Percentiles rank a stretch among this genome's conserved stretches.
Evolutionary conservation across 805 yeast genomes (phyloP).

Genomic region (Zygosaccharomyces pseudorouxii): DNA sequence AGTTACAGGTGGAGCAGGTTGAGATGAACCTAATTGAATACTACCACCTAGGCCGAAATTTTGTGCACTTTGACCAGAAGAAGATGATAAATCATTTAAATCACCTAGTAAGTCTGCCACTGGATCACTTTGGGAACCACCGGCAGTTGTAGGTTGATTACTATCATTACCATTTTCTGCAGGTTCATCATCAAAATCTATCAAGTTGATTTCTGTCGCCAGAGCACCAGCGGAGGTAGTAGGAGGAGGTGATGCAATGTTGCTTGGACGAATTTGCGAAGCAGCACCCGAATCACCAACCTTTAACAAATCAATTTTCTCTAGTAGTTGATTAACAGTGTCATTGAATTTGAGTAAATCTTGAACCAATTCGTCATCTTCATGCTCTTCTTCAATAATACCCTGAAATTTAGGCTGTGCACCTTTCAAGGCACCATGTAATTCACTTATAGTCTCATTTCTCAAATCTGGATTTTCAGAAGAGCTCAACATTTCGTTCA

Average conservation of each 20-base stretch:
- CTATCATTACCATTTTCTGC: conserved; percentile 18
- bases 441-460: conserved; percentile 70
- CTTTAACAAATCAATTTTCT: conserved; percentile 61
- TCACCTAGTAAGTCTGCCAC: conserved; percentile 72
- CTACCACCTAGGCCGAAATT: conserved; percentile 51
- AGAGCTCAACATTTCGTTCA: conserved; percentile 76
- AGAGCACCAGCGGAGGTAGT: conserved; percentile 29
- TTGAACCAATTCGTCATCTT: conserved; percentile 60
- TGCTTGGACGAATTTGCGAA: conserved; percentile 41
- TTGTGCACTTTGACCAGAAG: conserved; percentile 32
- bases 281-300: conserved; percentile 60
- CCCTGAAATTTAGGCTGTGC: conserved; percentile 84
- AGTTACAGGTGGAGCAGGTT: conserved; percentile 25
- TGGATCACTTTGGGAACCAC: conserved; percentile 32
- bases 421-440: conserved; percentile 70
- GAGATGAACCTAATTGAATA: conserved; percentile 38
- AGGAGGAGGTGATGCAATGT: conserved; percentile 26
- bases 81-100: conserved; percentile 57
- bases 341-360: conserved; percentile 70
- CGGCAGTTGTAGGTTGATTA: neutral
- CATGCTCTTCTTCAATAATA: conserved; percentile 75
- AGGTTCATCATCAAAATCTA: conserved; percentile 67
- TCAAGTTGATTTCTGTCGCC: conserved; percentile 49
- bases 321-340: conserved; percentile 61
- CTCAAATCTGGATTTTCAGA: conserved; percentile 37